Conservation (phyloP, 331 rosid genomes). For the Dryas integrifolia region DNA sequence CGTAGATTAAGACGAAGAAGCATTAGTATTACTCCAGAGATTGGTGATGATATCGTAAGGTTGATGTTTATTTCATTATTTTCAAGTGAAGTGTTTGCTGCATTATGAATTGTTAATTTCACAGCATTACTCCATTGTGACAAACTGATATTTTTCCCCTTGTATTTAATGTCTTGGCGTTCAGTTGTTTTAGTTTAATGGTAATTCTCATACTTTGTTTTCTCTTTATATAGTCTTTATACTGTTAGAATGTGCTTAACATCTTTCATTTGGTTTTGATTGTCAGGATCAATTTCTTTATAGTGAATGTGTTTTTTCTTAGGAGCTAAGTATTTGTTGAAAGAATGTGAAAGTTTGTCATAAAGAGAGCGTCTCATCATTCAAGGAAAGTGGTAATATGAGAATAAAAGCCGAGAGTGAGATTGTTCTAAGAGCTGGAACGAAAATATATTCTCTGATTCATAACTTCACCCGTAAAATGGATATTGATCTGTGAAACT, state of each 20-base stretch:
- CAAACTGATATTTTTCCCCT: not conserved
- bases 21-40: slow-evolving; percentile 97
- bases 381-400: not conserved
- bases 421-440: not conserved
- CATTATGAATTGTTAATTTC: not conserved
- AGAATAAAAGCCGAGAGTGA: not conserved
- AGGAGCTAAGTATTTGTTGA: not conserved
- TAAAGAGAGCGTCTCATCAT: not conserved
- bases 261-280: not conserved
- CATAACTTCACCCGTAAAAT: not conserved
- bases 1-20: slow-evolving; percentile 94
- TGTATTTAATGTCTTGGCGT: not conserved
- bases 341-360: not conserved
- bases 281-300: not conserved
- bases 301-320: not conserved
- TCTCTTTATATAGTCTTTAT: not conserved
- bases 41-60: slow-evolving; percentile 99
- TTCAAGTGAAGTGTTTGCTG: slow-evolving; percentile 20
- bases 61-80: slow-evolving; percentile 41
- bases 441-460: not conserved
- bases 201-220: not conserved
- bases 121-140: not conserved
- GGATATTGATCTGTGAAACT: not conserved
- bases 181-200: slow-evolving; percentile 3
- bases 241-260: not conserved